Evolutionary conservation across 176 grass and related monocot species (phyloP).

Genomic region (Miscanthus lutarioriparius): DNA sequence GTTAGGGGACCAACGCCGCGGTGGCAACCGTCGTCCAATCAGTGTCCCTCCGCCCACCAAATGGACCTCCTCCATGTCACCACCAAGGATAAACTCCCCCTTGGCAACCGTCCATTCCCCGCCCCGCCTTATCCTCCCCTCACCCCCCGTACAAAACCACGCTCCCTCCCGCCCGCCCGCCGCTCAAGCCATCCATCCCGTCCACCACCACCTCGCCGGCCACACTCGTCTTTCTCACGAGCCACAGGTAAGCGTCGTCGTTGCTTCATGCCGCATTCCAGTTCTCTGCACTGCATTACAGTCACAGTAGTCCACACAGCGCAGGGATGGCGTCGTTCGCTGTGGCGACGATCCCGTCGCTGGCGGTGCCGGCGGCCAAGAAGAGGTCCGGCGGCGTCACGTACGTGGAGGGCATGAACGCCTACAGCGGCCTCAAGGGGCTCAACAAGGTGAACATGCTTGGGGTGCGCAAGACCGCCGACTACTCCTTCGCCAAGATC

Average conservation of each 20-base stretch:
- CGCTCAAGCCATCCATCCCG: constrained; percentile 4
- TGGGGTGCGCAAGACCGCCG: constrained; percentile 51
- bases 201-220: not conserved
- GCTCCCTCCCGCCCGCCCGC: constrained; percentile 15
- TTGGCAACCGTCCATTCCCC: constrained; percentile 63
- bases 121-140: constrained; percentile 72
- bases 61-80: constrained; percentile 35
- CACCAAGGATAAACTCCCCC: constrained; percentile 48
- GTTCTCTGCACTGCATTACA: not conserved
- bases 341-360: constrained; percentile 43
- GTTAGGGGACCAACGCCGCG: too few relatives aligned
- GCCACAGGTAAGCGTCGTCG: constrained; percentile 22
- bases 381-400: constrained; percentile 46
- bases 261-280: not conserved
- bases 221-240: constrained; percentile 13
- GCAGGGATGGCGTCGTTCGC: constrained; percentile 66
- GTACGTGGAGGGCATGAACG: constrained; percentile 62
- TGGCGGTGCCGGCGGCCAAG: constrained; percentile 14
- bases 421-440: constrained; percentile 68
- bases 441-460: constrained; percentile 63
- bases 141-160: constrained; percentile 49
- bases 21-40: constrained; percentile 35
- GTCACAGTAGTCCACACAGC: not conserved
- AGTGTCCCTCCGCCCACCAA: constrained; percentile 42
- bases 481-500: constrained; percentile 61